Base-by-base conservation (phyloP, 306 rosid genomes). In the Canavalia ensiformis region DNA sequence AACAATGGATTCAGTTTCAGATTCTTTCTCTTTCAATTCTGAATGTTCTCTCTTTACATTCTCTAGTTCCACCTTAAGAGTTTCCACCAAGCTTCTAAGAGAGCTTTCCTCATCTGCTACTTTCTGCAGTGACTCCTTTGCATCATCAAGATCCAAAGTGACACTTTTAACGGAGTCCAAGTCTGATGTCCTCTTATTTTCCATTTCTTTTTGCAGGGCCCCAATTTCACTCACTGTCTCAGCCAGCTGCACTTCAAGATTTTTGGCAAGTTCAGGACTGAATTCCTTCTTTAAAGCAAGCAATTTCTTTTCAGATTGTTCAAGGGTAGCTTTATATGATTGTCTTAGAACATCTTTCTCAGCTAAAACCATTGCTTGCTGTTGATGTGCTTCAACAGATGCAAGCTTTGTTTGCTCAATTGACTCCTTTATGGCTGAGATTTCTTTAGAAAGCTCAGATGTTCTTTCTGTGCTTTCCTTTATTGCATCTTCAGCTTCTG, bases 91-190 rank as follows among this genome's bases (percentile, higher is more conserved):
- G 86, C 83, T 88, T 85, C 88, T 86, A 68, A 96, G 97, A 58
- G 90, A 84, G 85, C 77, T 94, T 88, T 96, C 98, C 84, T 96
- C 99, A 82, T 96, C 97, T 11, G 90, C 97, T 7, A 91, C 94
- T 85, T 90, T 92, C 72, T 92, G 94, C 72, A 96, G 83, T 10
- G 97, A 92, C 80, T 78, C 97, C 87, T 94, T 96, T 5, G 99
- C 98, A 76, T 73, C 97, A 72, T 94, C 97, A 51, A 96, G 91
- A 87, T 94, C 97, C 8, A 56, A 87, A 84, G 98, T 90, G 74
- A 96, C 92, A 30, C 56, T 87, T 92, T 84, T 90, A 82, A 90
- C 91, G 4, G 89, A 88, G 81, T 91, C 94, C 65, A 96, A 83
- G 85, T 94, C 97, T 0, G 84, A 84, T n/a, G 88, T 88, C 83